A percentile compares a stretch with the other conserved stretches of the same genome.
Evolutionary conservation across 169 alveolate species (phyloP).

Genomic region (Miamiensis avidus): DNA sequence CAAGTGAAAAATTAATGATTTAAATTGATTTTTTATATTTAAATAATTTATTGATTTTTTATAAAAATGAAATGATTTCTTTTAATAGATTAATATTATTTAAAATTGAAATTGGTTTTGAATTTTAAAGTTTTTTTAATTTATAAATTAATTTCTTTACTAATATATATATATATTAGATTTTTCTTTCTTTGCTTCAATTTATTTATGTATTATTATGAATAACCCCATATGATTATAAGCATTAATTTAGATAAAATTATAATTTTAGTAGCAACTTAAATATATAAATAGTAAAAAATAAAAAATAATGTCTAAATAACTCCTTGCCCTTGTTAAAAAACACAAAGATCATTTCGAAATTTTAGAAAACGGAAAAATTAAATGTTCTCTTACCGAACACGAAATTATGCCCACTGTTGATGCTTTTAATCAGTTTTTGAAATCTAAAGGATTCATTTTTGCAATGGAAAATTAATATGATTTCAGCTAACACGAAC

Average conservation of each 20-base stretch:
- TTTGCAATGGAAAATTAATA: constrained; percentile 18
- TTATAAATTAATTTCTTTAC: too few relatives aligned
- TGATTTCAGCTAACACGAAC: constrained; percentile 29
- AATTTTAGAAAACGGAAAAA: constrained; percentile 27
- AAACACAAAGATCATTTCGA: constrained; percentile 21
- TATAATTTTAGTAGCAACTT: neutral
- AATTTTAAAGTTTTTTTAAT: too few relatives aligned
- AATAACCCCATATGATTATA: too few relatives aligned
- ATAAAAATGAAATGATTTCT: too few relatives aligned
- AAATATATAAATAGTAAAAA: neutral
- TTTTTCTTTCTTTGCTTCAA: too few relatives aligned
- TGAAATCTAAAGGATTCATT: constrained; percentile 11
- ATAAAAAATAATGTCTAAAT: neutral
- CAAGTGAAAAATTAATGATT: neutral
- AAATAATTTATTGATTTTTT: too few relatives aligned
- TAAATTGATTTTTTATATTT: too few relatives aligned
- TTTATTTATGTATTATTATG: too few relatives aligned
- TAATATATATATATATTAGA: too few relatives aligned
- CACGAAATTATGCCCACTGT: constrained; percentile 29
- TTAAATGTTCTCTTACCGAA: constrained; percentile 28
- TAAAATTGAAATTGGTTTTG: too few relatives aligned
- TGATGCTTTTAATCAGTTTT: constrained; percentile 8
- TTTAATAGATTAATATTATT: too few relatives aligned
- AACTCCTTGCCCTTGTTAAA: constrained; percentile 3
- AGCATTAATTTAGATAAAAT: neutral